Evolutionary conservation across 2,329 filamentous ascomycete species (phyloP).

Genomic region (Paraconiothyrium brasiliense): DNA sequence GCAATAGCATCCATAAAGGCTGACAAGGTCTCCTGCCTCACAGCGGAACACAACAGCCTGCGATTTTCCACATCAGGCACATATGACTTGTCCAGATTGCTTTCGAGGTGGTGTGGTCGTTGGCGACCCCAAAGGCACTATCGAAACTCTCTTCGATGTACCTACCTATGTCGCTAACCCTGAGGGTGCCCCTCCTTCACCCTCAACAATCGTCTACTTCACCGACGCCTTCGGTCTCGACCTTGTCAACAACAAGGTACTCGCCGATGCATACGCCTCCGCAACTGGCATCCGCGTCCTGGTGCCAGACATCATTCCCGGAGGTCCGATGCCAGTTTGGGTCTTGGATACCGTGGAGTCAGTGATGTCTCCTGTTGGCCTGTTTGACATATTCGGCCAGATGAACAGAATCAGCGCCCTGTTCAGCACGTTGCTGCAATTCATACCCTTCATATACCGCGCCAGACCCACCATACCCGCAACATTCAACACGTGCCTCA

Average conservation of each 20-base stretch:
- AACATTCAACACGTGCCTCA: constrained; percentile 5
- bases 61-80: too few relatives aligned
- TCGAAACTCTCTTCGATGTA: constrained; percentile 19
- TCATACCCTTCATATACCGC: constrained; percentile 24
- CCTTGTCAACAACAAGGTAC: constrained; percentile 36
- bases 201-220: constrained; percentile 32
- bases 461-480: constrained; percentile 16
- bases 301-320: constrained; percentile 37
- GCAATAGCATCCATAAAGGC: not conserved
- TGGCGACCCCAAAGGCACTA: constrained; percentile 27
- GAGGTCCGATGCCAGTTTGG: constrained; percentile 22
- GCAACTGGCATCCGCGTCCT: constrained; percentile 28
- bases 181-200: constrained; percentile 12
- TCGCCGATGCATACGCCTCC: constrained; percentile 34
- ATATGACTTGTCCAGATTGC: constrained; percentile 38
- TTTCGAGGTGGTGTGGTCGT: constrained; percentile 30
- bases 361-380: constrained; percentile 10
- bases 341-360: constrained; percentile 25
- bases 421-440: constrained; percentile 4
- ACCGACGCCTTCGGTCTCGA: constrained; percentile 38
- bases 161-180: constrained; percentile 32
- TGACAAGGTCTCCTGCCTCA: not conserved
- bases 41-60: not conserved
- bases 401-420: constrained; percentile 13
- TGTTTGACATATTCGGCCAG: constrained; percentile 11